Evolutionary conservation across 2,329 filamentous ascomycete genomes (phyloP).

Genomic region (Fusarium pseudocircinatum): DNA sequence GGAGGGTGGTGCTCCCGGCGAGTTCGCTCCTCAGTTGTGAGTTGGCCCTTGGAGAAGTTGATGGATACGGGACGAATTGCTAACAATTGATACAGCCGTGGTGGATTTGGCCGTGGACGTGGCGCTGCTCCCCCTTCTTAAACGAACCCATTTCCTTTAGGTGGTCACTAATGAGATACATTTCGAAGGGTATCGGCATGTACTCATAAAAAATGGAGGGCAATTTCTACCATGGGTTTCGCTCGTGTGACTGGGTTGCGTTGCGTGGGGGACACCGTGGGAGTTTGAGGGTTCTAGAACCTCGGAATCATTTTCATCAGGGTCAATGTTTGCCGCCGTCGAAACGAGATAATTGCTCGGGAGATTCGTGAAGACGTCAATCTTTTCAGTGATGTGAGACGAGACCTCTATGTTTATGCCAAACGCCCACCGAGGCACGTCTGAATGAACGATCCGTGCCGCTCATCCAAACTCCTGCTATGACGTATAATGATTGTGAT

Average conservation of each 20-base stretch:
- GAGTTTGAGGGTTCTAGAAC: conserved; percentile 59
- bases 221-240: conserved; percentile 52
- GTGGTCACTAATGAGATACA: conserved; percentile 57
- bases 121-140: conserved; percentile 77
- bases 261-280: conserved; percentile 52
- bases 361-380: conserved; percentile 44
- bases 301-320: conserved; percentile 61
- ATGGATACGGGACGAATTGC: conserved; percentile 32
- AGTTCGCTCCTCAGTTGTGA: conserved; percentile 92
- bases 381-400: conserved; percentile 39
- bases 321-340: conserved; percentile 53
- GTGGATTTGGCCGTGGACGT: conserved; percentile 89
- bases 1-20: conserved; percentile 91
- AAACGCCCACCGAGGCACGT: conserved; percentile 18
- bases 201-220: conserved; percentile 58
- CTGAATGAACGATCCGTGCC: conserved; percentile 19
- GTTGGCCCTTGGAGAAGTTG: conserved; percentile 45
- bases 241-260: conserved; percentile 52
- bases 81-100: conserved; percentile 69
- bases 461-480: neutral
- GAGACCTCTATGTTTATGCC: conserved; percentile 24
- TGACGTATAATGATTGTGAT: conserved; percentile 12
- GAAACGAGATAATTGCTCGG: conserved; percentile 47
- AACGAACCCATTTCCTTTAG: conserved; percentile 54
- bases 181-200: conserved; percentile 58